phyloP scores from a whole-genome alignment of 805 yeast genomes.

The Wickerhamiella domercqiae region DNA sequence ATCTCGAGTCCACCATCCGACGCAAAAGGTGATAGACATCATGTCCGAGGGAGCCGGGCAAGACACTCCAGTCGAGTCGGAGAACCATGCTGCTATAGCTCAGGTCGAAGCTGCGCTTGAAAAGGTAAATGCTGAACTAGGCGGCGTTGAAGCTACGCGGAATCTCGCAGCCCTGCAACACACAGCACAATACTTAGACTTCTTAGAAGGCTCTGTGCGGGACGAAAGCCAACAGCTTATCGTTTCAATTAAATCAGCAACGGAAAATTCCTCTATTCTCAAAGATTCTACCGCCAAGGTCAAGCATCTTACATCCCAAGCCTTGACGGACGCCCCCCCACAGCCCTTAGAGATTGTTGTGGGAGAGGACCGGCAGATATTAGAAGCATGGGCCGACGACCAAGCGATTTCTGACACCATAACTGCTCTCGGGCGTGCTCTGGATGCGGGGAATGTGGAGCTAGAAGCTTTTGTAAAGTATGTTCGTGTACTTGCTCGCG shows the following conservation, averaged over 20 bases:
- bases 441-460: slow-evolving; percentile 33
- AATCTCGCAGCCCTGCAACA: slow-evolving; percentile 21
- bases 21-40: too few species aligned
- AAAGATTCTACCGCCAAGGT: slow-evolving; percentile 24
- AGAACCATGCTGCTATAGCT: too few species aligned
- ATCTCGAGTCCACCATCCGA: too few species aligned
- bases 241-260: slow-evolving; percentile 17
- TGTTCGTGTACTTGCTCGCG: slow-evolving; percentile 42
- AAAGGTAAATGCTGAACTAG: too few species aligned
- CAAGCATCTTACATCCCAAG: slow-evolving; percentile 6
- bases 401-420: slow-evolving; percentile 58
- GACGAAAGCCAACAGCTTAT: slow-evolving; percentile 24
- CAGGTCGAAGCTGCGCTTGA: too few species aligned
- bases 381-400: slow-evolving; percentile 48
- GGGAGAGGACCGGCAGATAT: slow-evolving; percentile 46
- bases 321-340: slow-evolving; percentile 15
- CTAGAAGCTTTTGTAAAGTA: slow-evolving; percentile 32
- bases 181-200: slow-evolving; percentile 26
- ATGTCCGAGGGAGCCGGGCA: too few species aligned
- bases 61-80: too few species aligned
- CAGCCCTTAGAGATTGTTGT: slow-evolving; percentile 28
- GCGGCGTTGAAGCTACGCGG: slow-evolving; percentile 15
- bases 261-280: slow-evolving; percentile 22
- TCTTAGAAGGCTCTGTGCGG: slow-evolving; percentile 22
- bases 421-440: slow-evolving; percentile 40